These are phyloP conservation scores for Cytospora schulzeri DNA, from an alignment of 2,329 filamentous ascomycete genomes.

Conservation along the genomic window DNA sequence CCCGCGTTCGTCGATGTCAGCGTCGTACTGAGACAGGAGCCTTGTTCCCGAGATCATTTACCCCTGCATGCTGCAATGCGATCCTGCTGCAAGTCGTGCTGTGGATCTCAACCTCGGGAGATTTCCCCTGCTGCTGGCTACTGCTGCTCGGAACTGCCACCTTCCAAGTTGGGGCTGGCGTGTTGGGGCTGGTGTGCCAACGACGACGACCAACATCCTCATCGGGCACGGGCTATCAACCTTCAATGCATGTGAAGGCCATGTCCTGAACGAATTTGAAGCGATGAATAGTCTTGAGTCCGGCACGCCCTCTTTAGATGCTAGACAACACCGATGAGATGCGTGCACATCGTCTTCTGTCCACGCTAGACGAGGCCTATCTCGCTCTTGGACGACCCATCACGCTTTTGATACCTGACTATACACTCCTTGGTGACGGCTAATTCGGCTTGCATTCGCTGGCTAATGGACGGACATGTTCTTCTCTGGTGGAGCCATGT, in stretches of 20 bases:
- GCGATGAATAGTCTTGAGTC: not conserved
- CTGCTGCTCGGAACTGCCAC: not conserved
- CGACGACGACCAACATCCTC: not conserved
- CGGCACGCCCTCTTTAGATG: not conserved
- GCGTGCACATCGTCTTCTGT: not conserved
- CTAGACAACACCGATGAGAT: not conserved
- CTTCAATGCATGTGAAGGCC: not conserved
- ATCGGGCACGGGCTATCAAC: not conserved
- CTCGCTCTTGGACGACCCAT: not conserved
- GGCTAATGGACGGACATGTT: not conserved
- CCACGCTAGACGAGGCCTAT: constrained; percentile 4
- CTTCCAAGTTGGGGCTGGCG: constrained; percentile 5
- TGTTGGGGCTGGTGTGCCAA: not conserved
- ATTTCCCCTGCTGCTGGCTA: not conserved
- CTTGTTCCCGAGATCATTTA: constrained; percentile 15
- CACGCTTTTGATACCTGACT: constrained; percentile 1
- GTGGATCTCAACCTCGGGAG: constrained; percentile 12
- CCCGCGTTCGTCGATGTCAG: constrained; percentile 5
- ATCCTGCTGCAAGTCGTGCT: constrained; percentile 17
- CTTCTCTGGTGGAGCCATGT: too few species aligned
- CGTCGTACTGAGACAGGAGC: constrained; percentile 15
- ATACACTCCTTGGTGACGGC: not conserved
- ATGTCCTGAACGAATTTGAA: not conserved
- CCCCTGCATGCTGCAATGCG: constrained; percentile 23
- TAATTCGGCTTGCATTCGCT: not conserved